Conservation (phyloP, 2,329 filamentous ascomycete genomes). For the Botryotinia convoluta region DNA sequence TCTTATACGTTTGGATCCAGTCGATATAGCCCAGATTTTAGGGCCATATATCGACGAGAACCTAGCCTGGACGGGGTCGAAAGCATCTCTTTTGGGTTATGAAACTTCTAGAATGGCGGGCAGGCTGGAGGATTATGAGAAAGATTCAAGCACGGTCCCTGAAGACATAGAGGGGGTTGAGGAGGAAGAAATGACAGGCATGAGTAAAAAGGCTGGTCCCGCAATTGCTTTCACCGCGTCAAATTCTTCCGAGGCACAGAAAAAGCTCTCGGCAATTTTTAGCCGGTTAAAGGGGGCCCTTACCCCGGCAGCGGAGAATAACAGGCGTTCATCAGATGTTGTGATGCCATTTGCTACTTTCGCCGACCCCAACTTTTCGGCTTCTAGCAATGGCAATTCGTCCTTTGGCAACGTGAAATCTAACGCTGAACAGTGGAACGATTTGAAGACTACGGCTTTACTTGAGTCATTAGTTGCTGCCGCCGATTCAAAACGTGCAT, state of each 20-base stretch:
- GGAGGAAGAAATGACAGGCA: slow-evolving; percentile 31
- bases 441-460: slow-evolving; percentile 57
- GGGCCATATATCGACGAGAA: slow-evolving; percentile 68
- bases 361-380: slow-evolving; percentile 14
- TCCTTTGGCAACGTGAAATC: slow-evolving; percentile 18
- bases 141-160: slow-evolving; percentile 44
- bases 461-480: slow-evolving; percentile 56
- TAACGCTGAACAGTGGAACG: slow-evolving; percentile 53
- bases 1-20: slow-evolving; percentile 64
- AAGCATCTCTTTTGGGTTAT: slow-evolving; percentile 56
- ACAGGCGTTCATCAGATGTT: slow-evolving; percentile 11
- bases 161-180: slow-evolving; percentile 45
- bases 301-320: background rate
- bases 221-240: slow-evolving; percentile 12
- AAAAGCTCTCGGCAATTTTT: slow-evolving; percentile 14
- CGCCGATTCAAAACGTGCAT: slow-evolving; percentile 40
- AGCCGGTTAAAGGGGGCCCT: slow-evolving; percentile 2
- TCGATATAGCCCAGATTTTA: slow-evolving; percentile 66
- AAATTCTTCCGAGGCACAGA: slow-evolving; percentile 9
- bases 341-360: slow-evolving; percentile 14
- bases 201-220: background rate
- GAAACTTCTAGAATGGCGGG: slow-evolving; percentile 54
- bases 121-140: slow-evolving; percentile 49
- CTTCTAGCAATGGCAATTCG: slow-evolving; percentile 17
- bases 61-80: slow-evolving; percentile 45